Percentiles rank a stretch among this genome's conserved stretches.
These are phyloP conservation scores for Penicillium brasilianum DNA, from an alignment of 2,329 filamentous ascomycete genomes.

Conservation along the genomic window DNA sequence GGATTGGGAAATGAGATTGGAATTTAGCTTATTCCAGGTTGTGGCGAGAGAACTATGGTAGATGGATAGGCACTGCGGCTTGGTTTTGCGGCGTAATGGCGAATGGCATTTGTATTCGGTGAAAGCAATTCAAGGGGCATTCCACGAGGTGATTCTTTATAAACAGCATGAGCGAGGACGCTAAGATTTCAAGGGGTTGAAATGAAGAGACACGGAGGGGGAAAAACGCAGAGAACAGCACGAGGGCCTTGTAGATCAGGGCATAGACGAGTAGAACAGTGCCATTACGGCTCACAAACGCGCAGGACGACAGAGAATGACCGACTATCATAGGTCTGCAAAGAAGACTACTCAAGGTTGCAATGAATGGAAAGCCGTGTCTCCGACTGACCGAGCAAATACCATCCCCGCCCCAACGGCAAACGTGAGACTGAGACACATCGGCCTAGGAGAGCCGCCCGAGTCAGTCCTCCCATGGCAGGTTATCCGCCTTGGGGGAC, in stretches of 20 bases:
- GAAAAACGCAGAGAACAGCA: slow-evolving; percentile 3
- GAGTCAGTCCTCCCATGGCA: neutral
- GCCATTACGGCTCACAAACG: neutral
- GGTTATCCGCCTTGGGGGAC: neutral
- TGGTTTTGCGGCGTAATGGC: neutral
- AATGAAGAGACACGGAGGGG: slow-evolving; percentile 1
- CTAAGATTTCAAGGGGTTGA: slow-evolving; percentile 20
- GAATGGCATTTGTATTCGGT: slow-evolving; percentile 8
- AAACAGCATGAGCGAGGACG: slow-evolving; percentile 21
- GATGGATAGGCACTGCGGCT: neutral
- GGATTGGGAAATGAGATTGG: neutral
- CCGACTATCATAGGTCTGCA: neutral
- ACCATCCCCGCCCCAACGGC: neutral
- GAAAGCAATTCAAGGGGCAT: slow-evolving; percentile 13
- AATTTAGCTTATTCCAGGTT: neutral
- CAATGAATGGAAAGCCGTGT: neutral
- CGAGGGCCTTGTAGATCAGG: neutral
- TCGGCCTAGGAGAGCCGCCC: neutral
- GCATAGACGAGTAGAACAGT: neutral
- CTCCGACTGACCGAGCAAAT: slow-evolving; percentile 6
- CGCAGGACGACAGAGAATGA: neutral
- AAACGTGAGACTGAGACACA: neutral
- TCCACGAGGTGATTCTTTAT: slow-evolving; percentile 20
- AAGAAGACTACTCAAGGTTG: neutral
- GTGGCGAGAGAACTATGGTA: neutral